phyloP scores from a whole-genome alignment of 176 grass and related monocot species.

The Lolium multiflorum region DNA sequence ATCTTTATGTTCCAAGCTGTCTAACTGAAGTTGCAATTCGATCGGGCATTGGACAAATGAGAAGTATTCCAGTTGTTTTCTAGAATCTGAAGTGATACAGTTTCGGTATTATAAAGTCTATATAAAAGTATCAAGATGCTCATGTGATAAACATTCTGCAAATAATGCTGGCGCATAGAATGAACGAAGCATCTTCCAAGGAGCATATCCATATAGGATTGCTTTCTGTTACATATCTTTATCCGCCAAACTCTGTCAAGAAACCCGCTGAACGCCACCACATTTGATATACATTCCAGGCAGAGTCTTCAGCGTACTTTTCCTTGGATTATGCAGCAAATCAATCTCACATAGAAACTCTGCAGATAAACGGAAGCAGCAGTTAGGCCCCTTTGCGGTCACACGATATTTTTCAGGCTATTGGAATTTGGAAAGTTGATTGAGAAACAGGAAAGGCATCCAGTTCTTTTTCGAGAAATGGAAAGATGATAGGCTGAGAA shows the following conservation, averaged over 20 bases:
- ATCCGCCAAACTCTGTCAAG: slow-evolving; percentile 40
- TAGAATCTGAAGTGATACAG: not conserved
- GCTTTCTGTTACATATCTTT: slow-evolving; percentile 21
- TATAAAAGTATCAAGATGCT: slow-evolving; percentile 27
- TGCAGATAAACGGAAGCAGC: not conserved
- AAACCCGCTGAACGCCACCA: not conserved
- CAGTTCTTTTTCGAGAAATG: slow-evolving; percentile 14
- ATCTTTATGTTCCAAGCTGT: no score
- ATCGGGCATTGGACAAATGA: no score
- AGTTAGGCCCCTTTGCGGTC: not conserved
- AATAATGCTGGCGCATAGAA: not conserved
- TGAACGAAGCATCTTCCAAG: slow-evolving; percentile 41
- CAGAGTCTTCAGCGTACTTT: not conserved
- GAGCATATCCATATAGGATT: slow-evolving; percentile 4
- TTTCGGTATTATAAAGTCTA: not conserved
- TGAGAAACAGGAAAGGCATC: not conserved
- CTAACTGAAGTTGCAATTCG: no score
- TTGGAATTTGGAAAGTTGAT: not conserved
- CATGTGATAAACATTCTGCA: slow-evolving; percentile 33
- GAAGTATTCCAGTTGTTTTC: no score
- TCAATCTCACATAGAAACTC: not conserved
- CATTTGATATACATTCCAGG: not conserved
- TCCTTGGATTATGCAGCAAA: not conserved
- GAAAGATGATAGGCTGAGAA: not conserved
- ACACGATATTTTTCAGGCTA: not conserved